A percentile compares a stretch with the other conserved stretches of the same genome.
Conservation (phyloP, 495 filamentous ascomycete species). For the Friedmanniomyces endolithicus region DNA sequence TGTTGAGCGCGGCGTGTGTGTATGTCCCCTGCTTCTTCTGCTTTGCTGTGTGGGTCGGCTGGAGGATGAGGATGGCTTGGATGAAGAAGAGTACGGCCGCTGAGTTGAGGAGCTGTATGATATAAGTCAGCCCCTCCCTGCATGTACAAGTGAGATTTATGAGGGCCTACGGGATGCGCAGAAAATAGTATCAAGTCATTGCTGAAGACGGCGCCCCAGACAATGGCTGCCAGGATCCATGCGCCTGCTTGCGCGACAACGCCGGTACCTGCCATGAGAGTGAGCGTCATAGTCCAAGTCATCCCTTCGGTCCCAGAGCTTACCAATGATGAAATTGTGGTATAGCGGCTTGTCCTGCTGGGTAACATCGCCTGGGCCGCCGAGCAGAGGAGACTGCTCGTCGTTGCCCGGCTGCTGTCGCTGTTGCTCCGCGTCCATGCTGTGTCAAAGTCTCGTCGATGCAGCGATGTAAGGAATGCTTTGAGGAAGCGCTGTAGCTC, state of each 20-base stretch:
- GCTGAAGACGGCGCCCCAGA: slow-evolving; percentile 64
- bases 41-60: slow-evolving; percentile 64
- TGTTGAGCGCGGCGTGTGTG: slow-evolving; percentile 55
- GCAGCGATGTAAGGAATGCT: not conserved
- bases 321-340: slow-evolving; percentile 69
- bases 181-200: slow-evolving; percentile 61
- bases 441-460: slow-evolving; percentile 7
- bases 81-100: slow-evolving; percentile 58
- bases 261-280: slow-evolving; percentile 45
- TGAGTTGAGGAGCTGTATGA: slow-evolving; percentile 56
- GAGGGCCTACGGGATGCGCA: slow-evolving; percentile 55
- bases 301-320: not conserved
- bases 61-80: slow-evolving; percentile 72
- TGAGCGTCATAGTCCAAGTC: not conserved
- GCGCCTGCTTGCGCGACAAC: slow-evolving; percentile 54
- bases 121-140: not conserved
- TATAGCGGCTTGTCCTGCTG: slow-evolving; percentile 53
- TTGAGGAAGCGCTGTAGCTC: not conserved
- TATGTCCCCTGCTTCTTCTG: slow-evolving; percentile 64
- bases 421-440: slow-evolving; percentile 8
- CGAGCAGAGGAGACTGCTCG: slow-evolving; percentile 18
- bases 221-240: slow-evolving; percentile 53
- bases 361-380: slow-evolving; percentile 47
- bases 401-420: not conserved
- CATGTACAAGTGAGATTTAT: not conserved